Percentiles rank a stretch among this genome's conserved stretches.
Conservation (phyloP, 225 moss, liverwort and hornwort species). For the Asterella californica region DNA sequence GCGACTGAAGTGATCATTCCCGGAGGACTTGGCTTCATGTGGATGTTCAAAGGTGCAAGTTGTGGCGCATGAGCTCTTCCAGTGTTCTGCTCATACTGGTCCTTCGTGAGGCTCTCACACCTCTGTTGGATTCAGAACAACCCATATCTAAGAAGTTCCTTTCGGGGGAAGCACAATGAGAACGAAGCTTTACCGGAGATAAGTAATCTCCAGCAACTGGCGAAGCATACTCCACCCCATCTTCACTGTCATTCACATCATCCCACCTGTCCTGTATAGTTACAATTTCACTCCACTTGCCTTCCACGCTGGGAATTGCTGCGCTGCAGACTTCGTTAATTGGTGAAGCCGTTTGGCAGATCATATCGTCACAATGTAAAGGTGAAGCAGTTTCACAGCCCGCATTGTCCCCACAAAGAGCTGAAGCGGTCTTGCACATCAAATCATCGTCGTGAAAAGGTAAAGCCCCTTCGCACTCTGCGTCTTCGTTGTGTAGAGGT, state of each 20-base stretch:
- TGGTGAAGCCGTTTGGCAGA: constrained; percentile 41
- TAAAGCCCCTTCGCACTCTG: not conserved
- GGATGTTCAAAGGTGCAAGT: constrained; percentile 25
- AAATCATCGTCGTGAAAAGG: not conserved
- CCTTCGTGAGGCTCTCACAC: constrained; percentile 25
- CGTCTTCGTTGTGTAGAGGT: constrained; percentile 11
- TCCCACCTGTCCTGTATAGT: constrained; percentile 3
- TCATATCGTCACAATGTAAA: constrained; percentile 18
- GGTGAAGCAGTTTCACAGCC: constrained; percentile 30
- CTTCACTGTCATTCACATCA: constrained; percentile 12
- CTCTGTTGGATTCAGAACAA: constrained; percentile 1
- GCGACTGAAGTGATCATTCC: not conserved
- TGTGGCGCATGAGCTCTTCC: constrained; percentile 45
- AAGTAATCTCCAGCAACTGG: constrained; percentile 29
- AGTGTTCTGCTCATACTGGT: constrained; percentile 40
- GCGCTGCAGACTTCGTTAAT: constrained; percentile 23
- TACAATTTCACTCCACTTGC: constrained; percentile 17
- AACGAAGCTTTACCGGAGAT: constrained; percentile 19
- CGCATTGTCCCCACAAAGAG: constrained; percentile 8
- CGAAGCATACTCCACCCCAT: constrained; percentile 40
- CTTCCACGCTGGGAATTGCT: not conserved
- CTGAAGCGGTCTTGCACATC: not conserved
- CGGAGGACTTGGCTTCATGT: not conserved
- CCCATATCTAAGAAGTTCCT: not conserved
- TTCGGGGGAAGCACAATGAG: not conserved